Evolutionary conservation across 1,139 yeast species (phyloP).

Genomic region (Debaryomycetaceae sp.): DNA sequence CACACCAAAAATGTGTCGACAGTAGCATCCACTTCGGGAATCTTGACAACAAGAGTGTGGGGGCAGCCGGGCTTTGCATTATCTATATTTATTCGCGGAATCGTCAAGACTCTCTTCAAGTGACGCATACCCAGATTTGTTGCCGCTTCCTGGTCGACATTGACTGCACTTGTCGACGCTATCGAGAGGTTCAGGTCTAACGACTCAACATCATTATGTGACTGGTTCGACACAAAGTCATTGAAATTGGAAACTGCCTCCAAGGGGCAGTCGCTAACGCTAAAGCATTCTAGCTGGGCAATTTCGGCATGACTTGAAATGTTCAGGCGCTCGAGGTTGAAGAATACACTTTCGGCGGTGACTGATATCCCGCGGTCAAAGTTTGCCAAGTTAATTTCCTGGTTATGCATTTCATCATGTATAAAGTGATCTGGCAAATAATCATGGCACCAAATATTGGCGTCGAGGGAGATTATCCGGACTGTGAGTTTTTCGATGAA

Average conservation of each 20-base stretch:
- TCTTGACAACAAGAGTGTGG: slow-evolving; percentile 16
- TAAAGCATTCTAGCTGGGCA: slow-evolving; percentile 19
- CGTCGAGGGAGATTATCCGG: slow-evolving; percentile 17
- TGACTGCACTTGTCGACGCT: slow-evolving; percentile 2
- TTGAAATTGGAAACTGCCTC: slow-evolving; percentile 30
- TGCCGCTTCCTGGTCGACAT: neutral
- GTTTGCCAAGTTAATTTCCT: slow-evolving; percentile 25
- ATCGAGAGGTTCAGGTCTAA: slow-evolving; percentile 18
- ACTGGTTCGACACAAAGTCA: slow-evolving; percentile 15
- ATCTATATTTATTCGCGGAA: slow-evolving; percentile 16
- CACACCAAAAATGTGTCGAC: slow-evolving; percentile 33
- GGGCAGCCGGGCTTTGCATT: slow-evolving; percentile 13
- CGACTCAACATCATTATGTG: slow-evolving; percentile 26
- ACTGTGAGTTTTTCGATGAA: slow-evolving; percentile 17
- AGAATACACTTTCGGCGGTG: slow-evolving; percentile 12
- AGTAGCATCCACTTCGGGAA: slow-evolving; percentile 31
- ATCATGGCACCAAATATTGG: slow-evolving; percentile 33
- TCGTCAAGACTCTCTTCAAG: slow-evolving; percentile 23
- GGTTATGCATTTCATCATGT: slow-evolving; percentile 12
- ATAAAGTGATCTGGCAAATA: slow-evolving; percentile 26
- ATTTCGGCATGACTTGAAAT: slow-evolving; percentile 12
- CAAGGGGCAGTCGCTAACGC: slow-evolving; percentile 28
- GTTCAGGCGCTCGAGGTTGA: slow-evolving; percentile 13
- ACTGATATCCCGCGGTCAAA: slow-evolving; percentile 31
- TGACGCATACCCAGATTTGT: slow-evolving; percentile 14